Percentiles rank a stretch among this genome's conserved stretches.
Evolutionary conservation across 2,329 filamentous ascomycete species (phyloP).

Genomic region (Teratosphaeria zuluensis): DNA sequence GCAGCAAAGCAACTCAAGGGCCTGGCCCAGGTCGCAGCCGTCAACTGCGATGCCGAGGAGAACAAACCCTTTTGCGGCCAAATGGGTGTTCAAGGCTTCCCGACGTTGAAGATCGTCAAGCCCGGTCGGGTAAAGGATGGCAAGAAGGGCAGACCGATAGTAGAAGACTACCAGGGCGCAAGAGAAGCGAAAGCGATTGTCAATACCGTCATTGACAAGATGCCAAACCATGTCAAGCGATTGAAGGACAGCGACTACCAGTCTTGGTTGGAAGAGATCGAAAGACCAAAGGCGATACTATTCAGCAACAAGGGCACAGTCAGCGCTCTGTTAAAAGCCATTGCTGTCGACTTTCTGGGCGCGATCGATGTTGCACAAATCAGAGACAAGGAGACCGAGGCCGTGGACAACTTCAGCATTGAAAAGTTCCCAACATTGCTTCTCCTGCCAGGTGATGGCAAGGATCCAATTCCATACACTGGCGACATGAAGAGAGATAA

Average conservation of each 20-base stretch:
- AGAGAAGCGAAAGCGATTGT: conserved; percentile 80
- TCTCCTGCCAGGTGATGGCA: conserved; percentile 61
- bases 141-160: conserved; percentile 64
- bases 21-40: conserved; percentile 83
- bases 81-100: conserved; percentile 89
- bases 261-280: conserved; percentile 59
- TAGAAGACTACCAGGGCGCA: conserved; percentile 84
- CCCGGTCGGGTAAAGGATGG: conserved; percentile 51
- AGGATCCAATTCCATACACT: conserved; percentile 62
- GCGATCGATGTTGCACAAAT: conserved; percentile 73
- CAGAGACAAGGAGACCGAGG: conserved; percentile 65
- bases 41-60: conserved; percentile 87
- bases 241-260: conserved; percentile 72
- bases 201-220: conserved; percentile 73
- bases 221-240: conserved; percentile 82
- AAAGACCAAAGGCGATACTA: conserved; percentile 72
- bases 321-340: conserved; percentile 67
- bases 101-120: conserved; percentile 85
- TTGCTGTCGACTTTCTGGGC: conserved; percentile 86
- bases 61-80: conserved; percentile 81
- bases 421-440: conserved; percentile 70
- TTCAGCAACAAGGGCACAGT: conserved; percentile 91
- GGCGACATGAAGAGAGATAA: conserved; percentile 78
- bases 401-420: conserved; percentile 66
- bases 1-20: conserved; percentile 82